phyloP scores from a whole-genome alignment of 345 rosid genomes.

The thale cress (Arabidopsis thaliana) region DNA sequence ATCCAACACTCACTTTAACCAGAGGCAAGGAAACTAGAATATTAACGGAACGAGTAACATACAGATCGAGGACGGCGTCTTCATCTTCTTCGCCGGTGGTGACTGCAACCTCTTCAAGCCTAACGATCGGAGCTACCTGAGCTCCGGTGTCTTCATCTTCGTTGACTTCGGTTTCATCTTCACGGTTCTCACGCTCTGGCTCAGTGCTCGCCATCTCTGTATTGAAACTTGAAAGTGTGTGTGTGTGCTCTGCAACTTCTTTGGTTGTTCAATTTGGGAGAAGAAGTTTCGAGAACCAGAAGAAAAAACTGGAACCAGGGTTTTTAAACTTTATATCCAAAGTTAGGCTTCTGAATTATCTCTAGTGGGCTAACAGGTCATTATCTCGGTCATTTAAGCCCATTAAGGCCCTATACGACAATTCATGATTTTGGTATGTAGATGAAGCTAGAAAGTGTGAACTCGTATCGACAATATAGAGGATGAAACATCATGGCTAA shows the following conservation, averaged over 20 bases:
- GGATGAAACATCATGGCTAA: too few relatives aligned
- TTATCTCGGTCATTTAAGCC: background rate
- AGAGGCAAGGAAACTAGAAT: background rate
- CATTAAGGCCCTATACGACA: background rate
- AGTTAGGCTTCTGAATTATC: slow-evolving; percentile 6
- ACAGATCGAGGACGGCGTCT: slow-evolving; percentile 82
- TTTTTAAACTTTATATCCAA: slow-evolving; percentile 19
- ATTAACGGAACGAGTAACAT: slow-evolving; percentile 14
- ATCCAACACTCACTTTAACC: background rate
- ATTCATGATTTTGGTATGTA: too few relatives aligned
- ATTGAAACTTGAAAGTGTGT: background rate
- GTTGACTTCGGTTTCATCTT: slow-evolving; percentile 61
- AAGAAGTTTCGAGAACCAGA: slow-evolving; percentile 30
- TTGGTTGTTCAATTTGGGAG: slow-evolving; percentile 24
- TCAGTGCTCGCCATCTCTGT: slow-evolving; percentile 59
- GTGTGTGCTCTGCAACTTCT: slow-evolving; percentile 13
- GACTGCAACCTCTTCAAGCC: slow-evolving; percentile 81
- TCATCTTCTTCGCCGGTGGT: slow-evolving; percentile 90
- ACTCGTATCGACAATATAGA: too few relatives aligned
- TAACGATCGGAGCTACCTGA: slow-evolving; percentile 83
- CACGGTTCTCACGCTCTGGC: slow-evolving; percentile 61
- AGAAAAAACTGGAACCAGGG: slow-evolving; percentile 6
- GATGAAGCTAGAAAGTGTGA: too few relatives aligned
- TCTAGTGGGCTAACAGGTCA: background rate
- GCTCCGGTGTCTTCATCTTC: slow-evolving; percentile 97